Evolutionary conservation across 1,284 basidiomycete genomes (phyloP).

Genomic region (Ceratobasidium sp.): DNA sequence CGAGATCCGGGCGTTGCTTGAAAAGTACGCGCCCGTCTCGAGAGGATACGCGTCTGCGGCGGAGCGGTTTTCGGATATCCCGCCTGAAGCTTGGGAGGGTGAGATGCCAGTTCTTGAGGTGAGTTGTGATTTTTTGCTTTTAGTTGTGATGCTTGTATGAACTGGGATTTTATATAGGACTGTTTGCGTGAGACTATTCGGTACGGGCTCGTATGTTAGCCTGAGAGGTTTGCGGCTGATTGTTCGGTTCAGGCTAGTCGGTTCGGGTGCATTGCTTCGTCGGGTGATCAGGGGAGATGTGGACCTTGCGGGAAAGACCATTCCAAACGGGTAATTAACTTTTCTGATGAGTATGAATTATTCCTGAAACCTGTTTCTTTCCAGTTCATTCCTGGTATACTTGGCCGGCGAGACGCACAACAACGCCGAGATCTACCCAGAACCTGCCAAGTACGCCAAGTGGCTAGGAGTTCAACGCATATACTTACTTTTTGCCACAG

Average conservation of each 20-base stretch:
- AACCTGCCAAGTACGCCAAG: constrained; percentile 18
- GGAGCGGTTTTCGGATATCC: constrained; percentile 28
- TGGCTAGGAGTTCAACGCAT: not conserved
- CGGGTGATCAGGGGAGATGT: constrained; percentile 28
- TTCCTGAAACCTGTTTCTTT: not conserved
- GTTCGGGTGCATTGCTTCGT: constrained; percentile 18
- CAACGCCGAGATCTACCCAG: constrained; percentile 30
- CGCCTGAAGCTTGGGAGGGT: constrained; percentile 25
- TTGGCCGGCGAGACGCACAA: constrained; percentile 23
- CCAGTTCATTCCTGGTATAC: constrained; percentile 27
- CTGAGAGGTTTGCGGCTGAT: too few species aligned
- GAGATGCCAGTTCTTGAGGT: constrained; percentile 40
- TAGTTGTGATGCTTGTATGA: not conserved
- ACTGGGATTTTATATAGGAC: not conserved
- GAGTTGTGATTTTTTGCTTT: not conserved
- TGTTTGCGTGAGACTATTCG: constrained; percentile 39
- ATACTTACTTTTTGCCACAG: not conserved
- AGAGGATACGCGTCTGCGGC: not conserved
- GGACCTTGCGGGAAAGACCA: constrained; percentile 14
- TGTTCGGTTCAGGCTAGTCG: constrained; percentile 12
- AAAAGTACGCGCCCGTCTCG: constrained; percentile 23
- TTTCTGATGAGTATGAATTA: not conserved
- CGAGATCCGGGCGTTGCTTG: constrained; percentile 7
- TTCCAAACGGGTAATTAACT: constrained; percentile 25
- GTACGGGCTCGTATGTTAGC: not conserved